Percentiles rank a stretch among this genome's conserved stretches.
Evolutionary conservation across 208 protist genomes (phyloP).

Genomic region (Leptomonas seymouri): DNA sequence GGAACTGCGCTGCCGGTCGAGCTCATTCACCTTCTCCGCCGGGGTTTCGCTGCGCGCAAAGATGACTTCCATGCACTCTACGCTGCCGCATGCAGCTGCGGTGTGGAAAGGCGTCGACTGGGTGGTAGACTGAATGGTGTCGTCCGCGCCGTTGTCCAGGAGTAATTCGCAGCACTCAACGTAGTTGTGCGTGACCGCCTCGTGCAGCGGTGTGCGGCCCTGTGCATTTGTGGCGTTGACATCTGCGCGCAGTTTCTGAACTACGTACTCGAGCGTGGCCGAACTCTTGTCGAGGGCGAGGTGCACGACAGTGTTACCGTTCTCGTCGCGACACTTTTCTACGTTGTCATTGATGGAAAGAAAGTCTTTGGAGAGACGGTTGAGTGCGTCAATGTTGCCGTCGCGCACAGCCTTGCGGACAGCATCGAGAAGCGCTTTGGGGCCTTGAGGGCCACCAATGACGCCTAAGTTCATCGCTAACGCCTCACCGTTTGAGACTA

Average conservation of each 20-base stretch:
- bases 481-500: not conserved
- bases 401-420: conserved; percentile 65
- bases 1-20: conserved; percentile 81
- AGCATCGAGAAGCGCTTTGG: conserved; percentile 86
- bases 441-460: conserved; percentile 83
- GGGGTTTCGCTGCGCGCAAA: conserved; percentile 70
- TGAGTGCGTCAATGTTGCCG: conserved; percentile 75
- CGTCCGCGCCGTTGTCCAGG: conserved; percentile 82
- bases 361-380: conserved; percentile 73
- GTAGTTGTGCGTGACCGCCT: conserved; percentile 85
- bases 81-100: conserved; percentile 86
- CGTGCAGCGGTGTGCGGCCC: conserved; percentile 87
- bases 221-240: conserved; percentile 85
- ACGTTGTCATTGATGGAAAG: conserved; percentile 80
- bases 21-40: conserved; percentile 76
- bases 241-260: conserved; percentile 65
- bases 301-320: conserved; percentile 87
- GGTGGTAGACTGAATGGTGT: conserved; percentile 78
- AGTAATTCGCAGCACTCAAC: conserved; percentile 82
- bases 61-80: conserved; percentile 90
- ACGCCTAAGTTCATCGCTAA: conserved; percentile 42
- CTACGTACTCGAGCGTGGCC: conserved; percentile 65
- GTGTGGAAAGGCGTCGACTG: conserved; percentile 92
- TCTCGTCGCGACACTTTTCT: conserved; percentile 84
- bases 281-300: conserved; percentile 75